Base-by-base conservation (phyloP, 805 yeast species). In the Ogataea ramenticola region DNA sequence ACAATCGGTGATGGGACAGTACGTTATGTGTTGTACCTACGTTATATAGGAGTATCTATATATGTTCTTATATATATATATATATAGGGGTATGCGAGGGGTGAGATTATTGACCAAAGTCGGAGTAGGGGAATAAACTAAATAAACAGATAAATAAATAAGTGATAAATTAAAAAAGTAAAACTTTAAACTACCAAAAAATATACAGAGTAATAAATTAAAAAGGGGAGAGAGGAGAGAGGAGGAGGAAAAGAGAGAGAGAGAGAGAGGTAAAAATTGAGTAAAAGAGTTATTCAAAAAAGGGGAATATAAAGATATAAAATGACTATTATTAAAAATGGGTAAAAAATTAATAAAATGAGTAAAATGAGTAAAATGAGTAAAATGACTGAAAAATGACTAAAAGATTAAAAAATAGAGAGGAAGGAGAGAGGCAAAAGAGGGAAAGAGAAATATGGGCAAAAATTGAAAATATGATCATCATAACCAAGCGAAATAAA, bases 301-400 rank as follows among this genome's bases (percentile, higher is more conserved):
- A 16, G 36, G 27, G 32, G 19, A 34, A 36, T 4, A 39, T 17
- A 40, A 16, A 31, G 27, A 22, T 35, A n/a, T 43, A 36, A 38
- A 38, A 44, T 19, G 26, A 24, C 17, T 11, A n/a, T n/a, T n/a
- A n/a, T 31, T 30, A 20, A 34, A 40, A 39, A 37, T 26, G 43
- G 39, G 17, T 22, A 29, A 40, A 21, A 22, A n/a, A n/a, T n/a
- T 26, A 32, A 34, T 53, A 40, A 60, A 57, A 51, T 59, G 61
- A 49, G 55, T 60, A 46, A 59, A 55, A 51, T 59, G 61, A 49
- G 55, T 60, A 46, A 59, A 55, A 51, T 59, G 61, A 49, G 55
- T 60, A 46, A 59, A 55, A 51, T 59, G 42, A 59, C 32, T 33
- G 37, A 46, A 32, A 36, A 16, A 42, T 40, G 22, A 40, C 31